Conservation (phyloP, 108 stramenopile species). For the Conticribra guillardii region DNA sequence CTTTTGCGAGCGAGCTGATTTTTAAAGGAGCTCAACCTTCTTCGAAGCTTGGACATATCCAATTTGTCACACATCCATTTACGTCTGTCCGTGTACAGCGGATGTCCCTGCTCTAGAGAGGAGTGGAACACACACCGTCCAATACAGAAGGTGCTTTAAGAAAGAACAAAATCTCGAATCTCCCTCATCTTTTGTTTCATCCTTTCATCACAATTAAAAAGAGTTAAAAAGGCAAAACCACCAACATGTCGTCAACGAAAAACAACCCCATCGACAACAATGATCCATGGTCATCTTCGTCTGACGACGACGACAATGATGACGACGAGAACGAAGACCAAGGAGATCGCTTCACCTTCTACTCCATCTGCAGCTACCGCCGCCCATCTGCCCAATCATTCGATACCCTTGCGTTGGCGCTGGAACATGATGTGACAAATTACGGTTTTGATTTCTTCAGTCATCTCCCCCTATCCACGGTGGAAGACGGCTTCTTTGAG, state of each 20-base stretch:
- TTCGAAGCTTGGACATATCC: too few species aligned
- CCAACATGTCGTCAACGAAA: neutral
- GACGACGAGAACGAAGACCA: conserved; percentile 25
- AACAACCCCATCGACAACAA: conserved; percentile 17
- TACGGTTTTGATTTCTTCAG: conserved; percentile 44
- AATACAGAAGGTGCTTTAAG: conserved; percentile 1
- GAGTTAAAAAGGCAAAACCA: neutral
- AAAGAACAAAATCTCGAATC: too few species aligned
- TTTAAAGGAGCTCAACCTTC: too few species aligned
- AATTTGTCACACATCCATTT: too few species aligned
- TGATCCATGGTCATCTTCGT: conserved; percentile 41
- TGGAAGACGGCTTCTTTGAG: conserved; percentile 52
- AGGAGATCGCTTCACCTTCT: conserved; percentile 32
- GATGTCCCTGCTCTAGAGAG: too few species aligned
- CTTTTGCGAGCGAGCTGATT: too few species aligned
- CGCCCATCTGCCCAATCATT: conserved; percentile 26
- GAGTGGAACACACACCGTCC: too few species aligned
- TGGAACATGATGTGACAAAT: conserved; percentile 33
- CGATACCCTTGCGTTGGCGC: conserved; percentile 33
- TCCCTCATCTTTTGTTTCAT: too few species aligned
- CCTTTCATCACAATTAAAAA: too few species aligned
- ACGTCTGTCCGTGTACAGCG: too few species aligned
- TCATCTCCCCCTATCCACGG: conserved; percentile 16
- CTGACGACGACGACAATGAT: conserved; percentile 28
- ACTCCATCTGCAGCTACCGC: conserved; percentile 42